Base-by-base conservation (phyloP, 208 protist species). In the Wallacemonas sp. region DNA sequence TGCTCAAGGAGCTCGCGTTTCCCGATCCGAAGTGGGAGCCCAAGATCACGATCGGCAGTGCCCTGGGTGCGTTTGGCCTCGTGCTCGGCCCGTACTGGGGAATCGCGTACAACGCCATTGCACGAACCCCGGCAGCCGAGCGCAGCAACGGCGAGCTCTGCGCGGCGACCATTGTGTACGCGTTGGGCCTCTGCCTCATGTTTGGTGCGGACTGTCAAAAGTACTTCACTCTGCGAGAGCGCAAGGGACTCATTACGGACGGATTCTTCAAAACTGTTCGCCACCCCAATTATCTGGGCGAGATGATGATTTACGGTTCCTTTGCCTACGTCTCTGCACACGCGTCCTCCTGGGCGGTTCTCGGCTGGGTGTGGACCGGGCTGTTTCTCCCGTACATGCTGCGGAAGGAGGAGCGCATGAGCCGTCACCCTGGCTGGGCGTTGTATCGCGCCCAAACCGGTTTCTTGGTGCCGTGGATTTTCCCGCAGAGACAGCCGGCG, bases 241-340 rank as follows among this genome's bases (percentile, higher is more conserved):
- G 61, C 41, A 81, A 89, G 66, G 81, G 82, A 2, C 81, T 96
- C 16, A 93, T 96, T 38, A 96, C 86, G 0, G 74, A 94, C 57
- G 86, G 87, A 29, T 93, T 96, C 46, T 96, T 93, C 65, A 74
- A 82, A 8, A 81, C 76, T 20, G 79, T 89, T 8, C 68, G 91
- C 8, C 87, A 96, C 61, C 91, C 91, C 11, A 96, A 96, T 45
- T 96, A 96, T 50, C 78, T 96, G 12, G 91, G 91, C 14, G 91
- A 96, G 65, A 86, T 94, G 62, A 86, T 96, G 74, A 89, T 96
- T 59, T 96, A 96, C 59, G 86, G 86, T 23, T 81, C 84, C 0
- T 94, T 96, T 72, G 87, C 87, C 2, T 90, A 76, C 63, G 74
- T 94, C 5, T 90, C 91, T 20, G 61, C 64, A 7, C 46, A 74